Percentiles rank a stretch among this genome's conserved stretches.
phyloP scores from a whole-genome alignment of 1,284 basidiomycete genomes.

The Sporisorium sorghi region DNA sequence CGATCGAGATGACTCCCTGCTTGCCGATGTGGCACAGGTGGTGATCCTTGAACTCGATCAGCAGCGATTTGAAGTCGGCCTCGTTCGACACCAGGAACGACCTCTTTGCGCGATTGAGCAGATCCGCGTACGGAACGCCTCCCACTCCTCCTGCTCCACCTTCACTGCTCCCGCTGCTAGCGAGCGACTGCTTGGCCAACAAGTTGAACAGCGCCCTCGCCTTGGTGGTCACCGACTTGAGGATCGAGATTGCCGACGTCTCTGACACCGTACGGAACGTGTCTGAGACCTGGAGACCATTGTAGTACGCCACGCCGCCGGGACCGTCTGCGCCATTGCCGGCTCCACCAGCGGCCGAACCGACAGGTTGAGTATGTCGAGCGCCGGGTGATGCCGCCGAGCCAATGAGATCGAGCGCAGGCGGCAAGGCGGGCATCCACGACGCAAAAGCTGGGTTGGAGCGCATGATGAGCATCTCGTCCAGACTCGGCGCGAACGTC shows the following conservation, averaged over 20 bases:
- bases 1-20: slow-evolving; percentile 32
- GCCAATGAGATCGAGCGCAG: slow-evolving; percentile 36
- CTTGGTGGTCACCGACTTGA: slow-evolving; percentile 56
- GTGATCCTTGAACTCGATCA: slow-evolving; percentile 60
- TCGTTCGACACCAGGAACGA: slow-evolving; percentile 54
- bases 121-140: slow-evolving; percentile 38
- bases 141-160: not conserved
- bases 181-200: slow-evolving; percentile 35
- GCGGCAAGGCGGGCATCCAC: slow-evolving; percentile 41
- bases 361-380: not conserved
- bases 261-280: slow-evolving; percentile 33
- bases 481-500: slow-evolving; percentile 32
- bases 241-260: slow-evolving; percentile 53
- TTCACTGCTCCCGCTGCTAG: not conserved
- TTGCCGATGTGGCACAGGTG: slow-evolving; percentile 41
- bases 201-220: slow-evolving; percentile 55
- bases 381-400: slow-evolving; percentile 14
- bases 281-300: slow-evolving; percentile 37
- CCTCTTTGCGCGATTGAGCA: slow-evolving; percentile 45
- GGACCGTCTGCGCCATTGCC: slow-evolving; percentile 9
- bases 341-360: not conserved
- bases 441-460: slow-evolving; percentile 43
- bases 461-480: slow-evolving; percentile 54
- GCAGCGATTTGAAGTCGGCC: slow-evolving; percentile 44
- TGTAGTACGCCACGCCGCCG: slow-evolving; percentile 24